Evolutionary conservation across 768 basidiomycete genomes (phyloP).

Genomic region (Hirschioporus abietinus): DNA sequence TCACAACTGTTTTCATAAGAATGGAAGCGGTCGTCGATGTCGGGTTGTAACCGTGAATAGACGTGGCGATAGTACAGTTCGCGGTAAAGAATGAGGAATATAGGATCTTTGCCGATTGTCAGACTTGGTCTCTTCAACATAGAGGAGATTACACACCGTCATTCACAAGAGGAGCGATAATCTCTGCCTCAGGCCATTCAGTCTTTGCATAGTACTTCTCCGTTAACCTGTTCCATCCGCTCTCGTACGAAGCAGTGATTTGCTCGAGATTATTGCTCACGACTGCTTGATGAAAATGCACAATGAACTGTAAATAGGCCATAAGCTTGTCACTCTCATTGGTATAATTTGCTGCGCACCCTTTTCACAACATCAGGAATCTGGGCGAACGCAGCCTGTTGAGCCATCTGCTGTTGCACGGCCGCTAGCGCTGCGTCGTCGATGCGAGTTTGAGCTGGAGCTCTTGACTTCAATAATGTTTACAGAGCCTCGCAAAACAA

Average conservation of each 20-base stretch:
- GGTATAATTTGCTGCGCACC: constrained; percentile 37
- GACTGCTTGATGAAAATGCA: constrained; percentile 92
- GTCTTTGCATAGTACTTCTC: constrained; percentile 92
- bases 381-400: constrained; percentile 74
- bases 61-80: constrained; percentile 95
- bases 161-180: constrained; percentile 90
- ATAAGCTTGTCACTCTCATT: constrained; percentile 8
- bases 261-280: constrained; percentile 85
- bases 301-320: constrained; percentile 64
- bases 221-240: constrained; percentile 94
- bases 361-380: constrained; percentile 89
- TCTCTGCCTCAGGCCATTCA: constrained; percentile 97
- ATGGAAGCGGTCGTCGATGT: constrained; percentile 96
- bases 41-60: constrained; percentile 90
- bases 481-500: background rate
- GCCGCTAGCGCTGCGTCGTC: constrained; percentile 66
- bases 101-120: constrained; percentile 54
- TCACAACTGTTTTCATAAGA: constrained; percentile 98
- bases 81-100: constrained; percentile 95
- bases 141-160: constrained; percentile 53
- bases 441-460: constrained; percentile 50
- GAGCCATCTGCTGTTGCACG: constrained; percentile 80
- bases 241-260: constrained; percentile 92
- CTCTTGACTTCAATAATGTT: constrained; percentile 6
- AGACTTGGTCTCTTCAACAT: constrained; percentile 1